These are phyloP conservation scores for Hamamelis virginiana DNA, from an alignment of 164 flowering plant genomes.

Conservation along the genomic window DNA sequence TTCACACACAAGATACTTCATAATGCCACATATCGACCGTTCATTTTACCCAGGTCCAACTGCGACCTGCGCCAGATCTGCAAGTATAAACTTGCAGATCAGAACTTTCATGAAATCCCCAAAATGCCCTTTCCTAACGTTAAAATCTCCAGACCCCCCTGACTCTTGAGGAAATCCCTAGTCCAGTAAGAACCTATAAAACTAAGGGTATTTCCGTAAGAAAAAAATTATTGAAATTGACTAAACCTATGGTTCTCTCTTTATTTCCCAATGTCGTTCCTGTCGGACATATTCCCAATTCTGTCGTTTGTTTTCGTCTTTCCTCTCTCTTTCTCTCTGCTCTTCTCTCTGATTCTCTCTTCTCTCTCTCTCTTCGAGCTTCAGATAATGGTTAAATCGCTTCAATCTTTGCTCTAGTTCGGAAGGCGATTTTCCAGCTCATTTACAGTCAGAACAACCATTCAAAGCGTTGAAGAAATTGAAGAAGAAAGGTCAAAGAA, in stretches of 20 bases:
- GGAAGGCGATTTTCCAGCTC: neutral
- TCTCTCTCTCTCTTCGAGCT: neutral
- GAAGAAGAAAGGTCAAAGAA: neutral
- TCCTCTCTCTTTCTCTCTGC: neutral
- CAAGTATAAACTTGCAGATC: neutral
- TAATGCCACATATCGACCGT: neutral
- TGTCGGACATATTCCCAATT: slow-evolving; percentile 1
- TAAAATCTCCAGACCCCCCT: no score
- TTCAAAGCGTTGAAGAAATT: neutral
- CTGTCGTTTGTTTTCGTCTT: slow-evolving; percentile 22
- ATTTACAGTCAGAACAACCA: neutral
- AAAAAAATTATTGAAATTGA: neutral
- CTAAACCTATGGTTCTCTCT: neutral
- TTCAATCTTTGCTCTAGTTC: neutral
- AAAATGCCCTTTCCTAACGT: slow-evolving; percentile 2
- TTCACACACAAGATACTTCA: neutral
- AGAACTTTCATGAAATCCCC: neutral
- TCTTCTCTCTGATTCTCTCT: neutral
- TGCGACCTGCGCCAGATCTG: neutral
- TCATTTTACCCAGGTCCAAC: neutral
- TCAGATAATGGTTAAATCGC: no score
- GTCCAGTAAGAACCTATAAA: neutral
- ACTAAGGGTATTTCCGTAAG: neutral
- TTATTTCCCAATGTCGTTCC: slow-evolving; percentile 18
- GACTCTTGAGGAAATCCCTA: neutral